Evolutionary conservation across 2,329 filamentous ascomycete genomes (phyloP), one percentile per base, ranked within the genome.

Genomic region (Nemania bipapillata): DNA sequence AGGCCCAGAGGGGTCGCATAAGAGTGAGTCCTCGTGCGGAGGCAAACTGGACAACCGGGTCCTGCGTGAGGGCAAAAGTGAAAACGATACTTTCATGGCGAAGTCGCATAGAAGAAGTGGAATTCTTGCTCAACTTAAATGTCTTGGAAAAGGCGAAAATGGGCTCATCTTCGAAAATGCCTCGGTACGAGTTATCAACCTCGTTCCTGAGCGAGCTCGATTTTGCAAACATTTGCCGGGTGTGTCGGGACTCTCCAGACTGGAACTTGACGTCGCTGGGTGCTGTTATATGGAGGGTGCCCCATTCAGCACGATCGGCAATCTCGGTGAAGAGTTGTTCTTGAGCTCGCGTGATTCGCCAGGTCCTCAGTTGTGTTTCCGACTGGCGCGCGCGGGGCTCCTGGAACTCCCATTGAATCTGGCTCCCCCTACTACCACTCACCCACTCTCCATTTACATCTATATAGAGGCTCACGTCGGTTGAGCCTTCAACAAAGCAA

Each of bases 361-460:
- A 93, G 0, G 89, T 90, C 81, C 92, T 91, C 66, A 92, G 79
- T 9, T 66, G 54, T 6, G 77, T 78, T 26, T 74, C 79, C 5
- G 69, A 66, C 40, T 28, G 69, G 65, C 32, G 80, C 75, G 81
- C 74, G 52, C 80, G 74, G 8, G 83, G 76, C 62, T 86, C 81
- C 61, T 83, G 81, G 56, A 93, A 81, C 9, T 86, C 83, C 93
- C 93, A 96, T 66, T 86, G 83, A 63, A 96, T 91, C 61, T 86
- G 83, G 73, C 86, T 92, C 37, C 86, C 88, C 57, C 89, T 83
- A 71, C 94, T 86, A 20, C 92, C 92, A 75, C 91, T 96, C 68
- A 93, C 91, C 92, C 93, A 97, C 76, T 94, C 89, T 7, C 90
- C 90, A 74, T 92, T 91, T 62, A 92, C 73, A 75, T 92, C 90